Evolutionary conservation across 2,329 filamentous ascomycete genomes (phyloP).

Genomic region (Aspergillus pseudoterreus): DNA sequence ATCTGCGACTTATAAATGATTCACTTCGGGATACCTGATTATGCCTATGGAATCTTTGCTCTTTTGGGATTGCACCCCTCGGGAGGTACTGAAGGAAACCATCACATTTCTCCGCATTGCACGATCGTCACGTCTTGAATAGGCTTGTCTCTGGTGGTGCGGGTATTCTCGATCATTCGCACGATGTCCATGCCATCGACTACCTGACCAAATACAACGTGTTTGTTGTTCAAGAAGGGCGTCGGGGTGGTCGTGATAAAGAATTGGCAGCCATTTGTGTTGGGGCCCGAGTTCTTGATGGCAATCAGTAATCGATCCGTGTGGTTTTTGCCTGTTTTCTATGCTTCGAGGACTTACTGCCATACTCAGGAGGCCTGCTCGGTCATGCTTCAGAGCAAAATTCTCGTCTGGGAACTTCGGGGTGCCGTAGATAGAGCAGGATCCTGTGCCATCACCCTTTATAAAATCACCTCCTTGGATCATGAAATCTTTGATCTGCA

Average conservation of each 20-base stretch:
- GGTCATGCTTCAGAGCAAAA: constrained; percentile 74
- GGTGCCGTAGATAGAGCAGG: constrained; percentile 80
- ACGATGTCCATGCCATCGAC: constrained; percentile 88
- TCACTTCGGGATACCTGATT: no score
- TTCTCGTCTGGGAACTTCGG: constrained; percentile 88
- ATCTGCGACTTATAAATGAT: no score
- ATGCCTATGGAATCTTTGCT: no score
- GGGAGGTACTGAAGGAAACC: background rate
- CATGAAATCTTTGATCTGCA: constrained; percentile 92
- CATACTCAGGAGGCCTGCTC: constrained; percentile 83
- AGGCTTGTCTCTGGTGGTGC: constrained; percentile 80
- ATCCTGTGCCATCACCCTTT: constrained; percentile 88
- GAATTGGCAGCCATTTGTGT: constrained; percentile 94
- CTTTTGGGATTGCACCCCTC: background rate
- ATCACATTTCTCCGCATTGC: constrained; percentile 90
- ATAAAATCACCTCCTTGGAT: constrained; percentile 95
- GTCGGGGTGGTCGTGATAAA: constrained; percentile 91
- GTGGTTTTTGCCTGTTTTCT: background rate
- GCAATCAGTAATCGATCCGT: constrained; percentile 1
- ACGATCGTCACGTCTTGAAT: constrained; percentile 78
- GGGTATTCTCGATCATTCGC: constrained; percentile 84
- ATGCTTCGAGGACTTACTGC: constrained; percentile 58
- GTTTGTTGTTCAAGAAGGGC: constrained; percentile 85
- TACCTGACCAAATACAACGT: constrained; percentile 92
- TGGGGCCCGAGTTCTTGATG: constrained; percentile 75